Evolutionary conservation across 2,329 filamentous ascomycete species (phyloP).

Genomic region (Paramyrothecium sp.): DNA sequence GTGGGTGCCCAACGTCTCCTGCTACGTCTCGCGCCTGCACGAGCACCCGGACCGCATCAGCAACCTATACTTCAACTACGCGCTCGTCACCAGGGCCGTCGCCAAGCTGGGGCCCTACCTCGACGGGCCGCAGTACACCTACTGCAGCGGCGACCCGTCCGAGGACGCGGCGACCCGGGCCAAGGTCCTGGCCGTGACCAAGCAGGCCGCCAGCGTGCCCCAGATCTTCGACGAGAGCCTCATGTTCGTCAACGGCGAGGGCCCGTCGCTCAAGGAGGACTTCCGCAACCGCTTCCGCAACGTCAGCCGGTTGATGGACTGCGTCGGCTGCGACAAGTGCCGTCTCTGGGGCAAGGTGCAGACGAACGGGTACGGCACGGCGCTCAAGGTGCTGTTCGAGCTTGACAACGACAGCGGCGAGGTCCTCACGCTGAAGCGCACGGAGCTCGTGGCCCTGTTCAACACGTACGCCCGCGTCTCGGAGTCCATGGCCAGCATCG

Average conservation of each 20-base stretch:
- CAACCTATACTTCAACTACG: constrained; percentile 99
- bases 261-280: constrained; percentile 85
- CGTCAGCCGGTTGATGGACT: constrained; percentile 96
- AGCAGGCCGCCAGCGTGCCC: constrained; percentile 65
- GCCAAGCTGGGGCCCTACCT: constrained; percentile 86
- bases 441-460: constrained; percentile 89
- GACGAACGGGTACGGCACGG: constrained; percentile 90
- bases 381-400: constrained; percentile 94
- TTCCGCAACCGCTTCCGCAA: constrained; percentile 98
- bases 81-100: constrained; percentile 86
- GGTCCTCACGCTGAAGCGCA: constrained; percentile 74
- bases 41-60: constrained; percentile 85
- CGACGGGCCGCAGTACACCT: constrained; percentile 71
- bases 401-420: constrained; percentile 69
- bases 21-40: constrained; percentile 86
- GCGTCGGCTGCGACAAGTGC: constrained; percentile 97
- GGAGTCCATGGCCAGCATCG: constrained; percentile 73
- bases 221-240: constrained; percentile 91
- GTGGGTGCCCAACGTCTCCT: constrained; percentile 88
- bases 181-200: constrained; percentile 76
- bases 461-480: constrained; percentile 91
- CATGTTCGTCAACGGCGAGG: constrained; percentile 84
- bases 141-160: constrained; percentile 80
- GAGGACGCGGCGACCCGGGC: constrained; percentile 79
- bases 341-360: constrained; percentile 97